These are phyloP conservation scores for Xerocomus potaroensis DNA, from an alignment of 768 basidiomycete species.

Conservation along the genomic window DNA sequence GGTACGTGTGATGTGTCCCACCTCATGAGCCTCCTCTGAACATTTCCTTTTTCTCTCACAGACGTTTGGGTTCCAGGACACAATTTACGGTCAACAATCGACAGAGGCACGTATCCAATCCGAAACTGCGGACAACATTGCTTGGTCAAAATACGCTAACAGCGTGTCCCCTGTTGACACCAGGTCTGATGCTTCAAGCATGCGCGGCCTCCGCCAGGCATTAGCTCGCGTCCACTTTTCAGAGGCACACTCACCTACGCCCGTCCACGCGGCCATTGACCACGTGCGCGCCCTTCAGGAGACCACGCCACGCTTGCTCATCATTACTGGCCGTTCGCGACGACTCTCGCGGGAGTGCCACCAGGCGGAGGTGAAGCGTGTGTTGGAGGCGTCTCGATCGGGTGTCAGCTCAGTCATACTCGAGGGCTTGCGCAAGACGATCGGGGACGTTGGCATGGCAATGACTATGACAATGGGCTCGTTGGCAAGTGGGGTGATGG, in stretches of 20 bases:
- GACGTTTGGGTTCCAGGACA: slow-evolving; percentile 53
- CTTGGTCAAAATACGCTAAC: slow-evolving; percentile 62
- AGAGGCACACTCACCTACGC: slow-evolving; percentile 49
- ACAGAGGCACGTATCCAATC: slow-evolving; percentile 70
- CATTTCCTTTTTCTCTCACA: neutral
- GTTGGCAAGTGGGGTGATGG: slow-evolving; percentile 53
- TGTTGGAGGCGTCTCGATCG: slow-evolving; percentile 44
- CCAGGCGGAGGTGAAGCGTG: slow-evolving; percentile 55
- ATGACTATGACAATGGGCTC: slow-evolving; percentile 55
- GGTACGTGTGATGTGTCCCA: slow-evolving; percentile 5
- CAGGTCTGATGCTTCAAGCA: neutral
- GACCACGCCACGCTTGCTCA: slow-evolving; percentile 42
- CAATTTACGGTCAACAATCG: slow-evolving; percentile 59
- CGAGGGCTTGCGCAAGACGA: slow-evolving; percentile 59
- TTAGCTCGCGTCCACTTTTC: slow-evolving; percentile 61
- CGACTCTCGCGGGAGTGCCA: slow-evolving; percentile 70
- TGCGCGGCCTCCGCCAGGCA: slow-evolving; percentile 26
- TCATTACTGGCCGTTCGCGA: slow-evolving; percentile 72
- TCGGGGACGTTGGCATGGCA: slow-evolving; percentile 82
- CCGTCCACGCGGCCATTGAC: slow-evolving; percentile 51
- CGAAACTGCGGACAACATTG: slow-evolving; percentile 77
- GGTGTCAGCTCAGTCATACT: neutral
- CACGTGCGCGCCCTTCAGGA: slow-evolving; percentile 33
- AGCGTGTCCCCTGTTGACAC: slow-evolving; percentile 7
- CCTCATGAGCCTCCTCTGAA: neutral